Evolutionary conservation across 1,284 basidiomycete species (phyloP).

Genomic region (Marasmius sp.): DNA sequence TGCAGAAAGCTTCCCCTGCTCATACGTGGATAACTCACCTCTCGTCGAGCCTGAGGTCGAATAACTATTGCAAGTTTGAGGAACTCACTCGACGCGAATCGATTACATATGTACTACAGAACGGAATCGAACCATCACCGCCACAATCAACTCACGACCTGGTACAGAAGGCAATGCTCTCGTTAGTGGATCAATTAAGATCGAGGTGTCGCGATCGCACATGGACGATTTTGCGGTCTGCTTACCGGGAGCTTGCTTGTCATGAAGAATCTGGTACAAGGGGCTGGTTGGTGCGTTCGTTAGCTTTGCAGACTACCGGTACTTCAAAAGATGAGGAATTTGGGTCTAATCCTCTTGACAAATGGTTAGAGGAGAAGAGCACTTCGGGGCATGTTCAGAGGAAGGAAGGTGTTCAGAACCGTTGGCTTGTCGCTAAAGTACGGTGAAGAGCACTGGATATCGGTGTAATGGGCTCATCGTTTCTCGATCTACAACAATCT

Average conservation of each 20-base stretch:
- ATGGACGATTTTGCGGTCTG: conserved; percentile 61
- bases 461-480: neutral
- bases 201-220: conserved; percentile 48
- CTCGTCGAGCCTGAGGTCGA: conserved; percentile 44
- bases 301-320: conserved; percentile 33
- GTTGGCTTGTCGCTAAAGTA: conserved; percentile 42
- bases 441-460: neutral
- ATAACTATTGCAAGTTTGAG: conserved; percentile 54
- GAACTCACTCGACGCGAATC: conserved; percentile 35
- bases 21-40: conserved; percentile 49
- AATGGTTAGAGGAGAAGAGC: conserved; percentile 51
- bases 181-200: conserved; percentile 47
- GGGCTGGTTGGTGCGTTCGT: conserved; percentile 51
- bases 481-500: neutral
- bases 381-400: conserved; percentile 44
- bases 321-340: conserved; percentile 20
- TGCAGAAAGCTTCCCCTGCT: conserved; percentile 33
- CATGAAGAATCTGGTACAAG: conserved; percentile 37
- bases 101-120: conserved; percentile 16
- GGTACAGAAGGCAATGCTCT: conserved; percentile 40
- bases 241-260: conserved; percentile 62
- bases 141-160: conserved; percentile 23
- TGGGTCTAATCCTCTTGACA: conserved; percentile 29
- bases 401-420: conserved; percentile 53
- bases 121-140: neutral